Evolutionary conservation across 805 yeast species (phyloP), one percentile per base, ranked within the genome.

Genomic region (Yarrowia porcina): DNA sequence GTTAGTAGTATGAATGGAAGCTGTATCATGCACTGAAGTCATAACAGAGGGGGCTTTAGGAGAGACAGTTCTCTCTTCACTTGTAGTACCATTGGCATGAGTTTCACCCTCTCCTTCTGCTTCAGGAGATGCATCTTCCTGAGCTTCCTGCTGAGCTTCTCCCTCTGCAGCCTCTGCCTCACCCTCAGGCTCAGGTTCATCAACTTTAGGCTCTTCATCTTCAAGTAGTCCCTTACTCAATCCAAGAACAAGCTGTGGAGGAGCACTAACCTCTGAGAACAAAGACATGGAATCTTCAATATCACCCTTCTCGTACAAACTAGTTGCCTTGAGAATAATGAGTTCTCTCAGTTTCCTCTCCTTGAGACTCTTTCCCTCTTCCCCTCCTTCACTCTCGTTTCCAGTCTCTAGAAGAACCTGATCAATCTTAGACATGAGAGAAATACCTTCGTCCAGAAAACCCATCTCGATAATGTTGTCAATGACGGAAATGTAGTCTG

Each of bases 221-320:
- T 56, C 49, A 4, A 52, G 28, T 18, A 52, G 12, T 5, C 28
- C 44, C 23, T 25, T 35, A 60, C 80, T 78, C 27, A 82, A 71
- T 3, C 71, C 66, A 1, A 86, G 73, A 0, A 86, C 82, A 4
- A 74, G 69, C 36, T 80, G 77, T 0, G 90, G 90, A 0, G 87
- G 81, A 0, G 90, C 88, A 69, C 85, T 74, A 61, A 77, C 83
- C 25, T 80, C 80, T 5, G 79, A 79, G 61, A 86, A 84, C 17
- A 79, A 36, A 59, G 71, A 67, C 72, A 83, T 73, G 1, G 86
- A 78, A 10, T 71, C 64, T 4, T 71, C 71, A 47, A 73, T 76
- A 4, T 74, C 66, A 4, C 69, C 69, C 4, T 67, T 64, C 1
- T 69, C 38, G 56, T 76, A 75, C 23, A 80, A 57, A 3, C 72